These are phyloP conservation scores for Debaryomyces sp. DNA, from an alignment of 1,139 yeast species.

Conservation along the genomic window DNA sequence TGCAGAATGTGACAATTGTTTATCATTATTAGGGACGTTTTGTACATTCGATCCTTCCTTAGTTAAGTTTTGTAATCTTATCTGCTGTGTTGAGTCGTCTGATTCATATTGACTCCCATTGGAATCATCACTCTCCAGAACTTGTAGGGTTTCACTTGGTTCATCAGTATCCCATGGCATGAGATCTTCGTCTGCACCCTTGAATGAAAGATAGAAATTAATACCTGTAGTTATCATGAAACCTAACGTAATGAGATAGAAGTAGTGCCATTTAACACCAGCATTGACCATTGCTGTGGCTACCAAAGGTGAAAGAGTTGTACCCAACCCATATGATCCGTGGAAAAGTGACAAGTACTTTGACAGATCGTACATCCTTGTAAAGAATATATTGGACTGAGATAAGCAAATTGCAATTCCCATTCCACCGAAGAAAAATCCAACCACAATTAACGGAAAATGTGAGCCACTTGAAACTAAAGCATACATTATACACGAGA, in stretches of 20 bases:
- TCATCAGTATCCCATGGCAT: constrained; percentile 33
- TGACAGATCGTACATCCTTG: constrained; percentile 51
- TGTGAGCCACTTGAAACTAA: constrained; percentile 39
- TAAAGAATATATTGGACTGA: constrained; percentile 59
- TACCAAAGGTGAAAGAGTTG: constrained; percentile 59
- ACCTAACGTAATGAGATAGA: constrained; percentile 52
- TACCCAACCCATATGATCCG: constrained; percentile 69
- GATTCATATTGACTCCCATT: background rate
- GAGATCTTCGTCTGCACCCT: constrained; percentile 47
- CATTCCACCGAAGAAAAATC: constrained; percentile 59
- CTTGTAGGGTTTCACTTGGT: background rate
- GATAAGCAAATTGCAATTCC: constrained; percentile 61
- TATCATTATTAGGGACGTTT: background rate
- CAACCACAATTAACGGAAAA: constrained; percentile 49
- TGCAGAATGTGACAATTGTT: constrained; percentile 5
- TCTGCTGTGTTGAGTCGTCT: background rate
- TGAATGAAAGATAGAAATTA: constrained; percentile 38
- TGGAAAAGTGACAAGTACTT: constrained; percentile 56
- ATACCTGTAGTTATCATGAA: constrained; percentile 30
- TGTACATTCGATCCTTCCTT: background rate
- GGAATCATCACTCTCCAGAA: constrained; percentile 8
- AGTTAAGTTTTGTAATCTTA: constrained; percentile 11
- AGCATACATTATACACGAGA: constrained; percentile 40
- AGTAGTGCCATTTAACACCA: constrained; percentile 56
- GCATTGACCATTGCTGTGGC: constrained; percentile 54